A percentile compares a stretch with the other conserved stretches of the same genome.
Evolutionary conservation across 139 green algal species (phyloP).

Genomic region (Chlamydomonas eustigma): DNA sequence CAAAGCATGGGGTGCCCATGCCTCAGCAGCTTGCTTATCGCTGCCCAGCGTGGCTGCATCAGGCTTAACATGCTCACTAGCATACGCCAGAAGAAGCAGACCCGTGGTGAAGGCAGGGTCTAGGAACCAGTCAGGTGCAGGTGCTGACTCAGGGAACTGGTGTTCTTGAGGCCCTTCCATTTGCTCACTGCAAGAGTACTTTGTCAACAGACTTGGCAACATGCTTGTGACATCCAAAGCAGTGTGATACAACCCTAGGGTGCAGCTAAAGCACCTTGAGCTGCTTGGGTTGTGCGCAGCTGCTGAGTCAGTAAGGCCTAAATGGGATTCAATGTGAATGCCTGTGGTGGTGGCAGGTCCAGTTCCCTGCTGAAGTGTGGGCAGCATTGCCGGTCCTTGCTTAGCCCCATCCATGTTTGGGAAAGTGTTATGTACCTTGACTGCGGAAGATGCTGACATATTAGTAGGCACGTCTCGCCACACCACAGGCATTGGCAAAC

Average conservation of each 20-base stretch:
- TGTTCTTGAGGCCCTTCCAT: no score
- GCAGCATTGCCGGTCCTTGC: no score
- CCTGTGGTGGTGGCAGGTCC: no score
- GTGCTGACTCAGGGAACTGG: neutral
- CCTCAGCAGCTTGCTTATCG: neutral
- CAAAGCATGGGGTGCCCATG: neutral
- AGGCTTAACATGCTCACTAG: neutral
- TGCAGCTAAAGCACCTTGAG: no score
- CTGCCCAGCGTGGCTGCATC: neutral
- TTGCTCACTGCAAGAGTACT: neutral
- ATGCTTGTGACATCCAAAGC: neutral
- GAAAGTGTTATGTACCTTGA: no score
- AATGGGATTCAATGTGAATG: no score
- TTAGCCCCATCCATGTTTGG: no score
- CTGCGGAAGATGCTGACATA: no score
- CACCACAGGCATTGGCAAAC: constrained; percentile 6
- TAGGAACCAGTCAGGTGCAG: constrained; percentile 2
- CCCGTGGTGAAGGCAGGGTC: constrained; percentile 9
- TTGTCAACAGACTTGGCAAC: neutral
- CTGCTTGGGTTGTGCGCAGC: no score
- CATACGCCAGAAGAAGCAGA: constrained; percentile 15
- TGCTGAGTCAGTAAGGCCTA: no score
- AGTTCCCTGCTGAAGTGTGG: no score
- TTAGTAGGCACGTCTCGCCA: constrained; percentile 3
- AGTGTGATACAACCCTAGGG: neutral